Conservation (phyloP, 2,329 filamentous ascomycete genomes). For the Hypoxylon sp. region DNA sequence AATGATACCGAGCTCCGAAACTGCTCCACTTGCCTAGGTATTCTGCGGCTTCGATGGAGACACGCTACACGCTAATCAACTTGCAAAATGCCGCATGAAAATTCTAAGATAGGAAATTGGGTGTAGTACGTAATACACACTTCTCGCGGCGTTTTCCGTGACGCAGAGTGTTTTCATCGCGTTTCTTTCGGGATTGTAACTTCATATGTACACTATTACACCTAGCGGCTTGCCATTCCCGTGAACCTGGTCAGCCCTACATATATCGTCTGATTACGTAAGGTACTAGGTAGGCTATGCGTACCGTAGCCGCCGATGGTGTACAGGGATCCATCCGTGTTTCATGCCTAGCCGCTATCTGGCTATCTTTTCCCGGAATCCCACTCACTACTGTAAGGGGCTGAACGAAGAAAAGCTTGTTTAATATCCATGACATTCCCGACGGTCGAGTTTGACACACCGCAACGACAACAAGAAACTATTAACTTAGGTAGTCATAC, state of each 20-base stretch:
- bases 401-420: neutral
- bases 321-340: neutral
- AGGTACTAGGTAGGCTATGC: neutral
- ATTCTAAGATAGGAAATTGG: neutral
- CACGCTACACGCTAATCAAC: neutral
- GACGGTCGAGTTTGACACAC: neutral
- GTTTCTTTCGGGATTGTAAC: neutral
- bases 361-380: neutral
- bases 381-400: conserved; percentile 1
- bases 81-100: neutral
- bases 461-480: neutral
- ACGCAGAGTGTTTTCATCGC: neutral
- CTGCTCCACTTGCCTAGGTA: conserved; percentile 8
- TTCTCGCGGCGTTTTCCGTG: neutral
- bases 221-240: neutral
- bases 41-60: neutral
- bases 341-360: neutral
- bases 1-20: neutral
- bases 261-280: neutral
- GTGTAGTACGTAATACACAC: neutral
- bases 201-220: neutral
- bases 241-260: neutral
- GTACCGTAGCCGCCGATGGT: neutral
- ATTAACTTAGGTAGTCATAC: neutral
- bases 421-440: neutral